Base-by-base conservation (phyloP, 2,329 filamentous ascomycete species). In the Pseudogymnoascus sp. region DNA sequence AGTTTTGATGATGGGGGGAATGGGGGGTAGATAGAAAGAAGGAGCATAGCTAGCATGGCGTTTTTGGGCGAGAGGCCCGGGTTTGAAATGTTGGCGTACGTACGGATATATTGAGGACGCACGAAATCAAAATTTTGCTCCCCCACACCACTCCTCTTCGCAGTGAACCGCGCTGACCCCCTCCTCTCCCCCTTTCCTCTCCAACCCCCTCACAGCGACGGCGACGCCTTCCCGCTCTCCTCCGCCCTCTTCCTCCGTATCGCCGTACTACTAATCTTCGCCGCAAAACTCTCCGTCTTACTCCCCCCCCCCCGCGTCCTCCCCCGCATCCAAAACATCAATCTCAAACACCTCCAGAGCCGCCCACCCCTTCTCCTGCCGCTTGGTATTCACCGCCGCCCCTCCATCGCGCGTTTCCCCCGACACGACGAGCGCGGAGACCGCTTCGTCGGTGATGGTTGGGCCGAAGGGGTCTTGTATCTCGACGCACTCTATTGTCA, bases 401-500 rank as follows among this genome's bases (percentile, higher is more conserved):
- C 92, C 94, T 35, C 94, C 94, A 1, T 86, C 82, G 60, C 90
- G 83, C 14, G 94, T 97, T 78, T 99, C 94, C 11, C 84, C 87
- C 5, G 92, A 97, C 5, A 97, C 86, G 2, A 96, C 88, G 62
- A 99, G 80, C 0, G 88, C 90, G 49, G 89, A 86, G 65, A 97
- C 88, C 30, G 82, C 78, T 72, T 90, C 83, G 63, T 93, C 87
- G 0, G 90, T 91, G 65, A 96, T 90, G 0, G 94, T 97, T 3
- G 94, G 94, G 0, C 94, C 94, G 74, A 89, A 97, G 0, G 89
- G 83, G 72, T 99, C 92, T 69, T 88, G 87, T 62, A 99, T 92
- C 71, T 92, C 84, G 52, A 93, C 90, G 71, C 91, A 92, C 68
- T 89, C 88, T 59, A 97, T 82, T 2, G 80, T 76, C 62, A 97